Evolutionary conservation across 2,329 filamentous ascomycete genomes (phyloP).

Genomic region (Ceratocystis eucalypticola): DNA sequence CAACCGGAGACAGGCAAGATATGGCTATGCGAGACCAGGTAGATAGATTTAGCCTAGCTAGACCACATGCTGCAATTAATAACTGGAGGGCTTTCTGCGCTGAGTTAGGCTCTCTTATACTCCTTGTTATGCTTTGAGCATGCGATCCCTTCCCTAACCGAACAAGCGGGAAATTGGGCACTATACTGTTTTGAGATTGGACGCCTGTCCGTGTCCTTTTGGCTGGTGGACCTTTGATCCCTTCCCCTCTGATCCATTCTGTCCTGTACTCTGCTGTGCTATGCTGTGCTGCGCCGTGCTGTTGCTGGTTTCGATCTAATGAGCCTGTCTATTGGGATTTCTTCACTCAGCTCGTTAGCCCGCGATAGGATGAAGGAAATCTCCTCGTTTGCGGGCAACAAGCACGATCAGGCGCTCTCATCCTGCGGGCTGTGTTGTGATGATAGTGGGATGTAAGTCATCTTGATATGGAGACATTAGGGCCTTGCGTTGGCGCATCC

Average conservation of each 20-base stretch:
- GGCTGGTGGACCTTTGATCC: neutral
- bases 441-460: neutral
- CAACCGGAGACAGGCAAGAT: neutral
- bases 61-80: too few relatives aligned
- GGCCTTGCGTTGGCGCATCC: neutral
- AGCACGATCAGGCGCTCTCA: neutral
- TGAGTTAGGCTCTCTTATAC: neutral
- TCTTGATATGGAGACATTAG: neutral
- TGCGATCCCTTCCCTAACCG: constrained; percentile 1
- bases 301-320: neutral
- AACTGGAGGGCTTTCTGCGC: neutral
- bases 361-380: neutral
- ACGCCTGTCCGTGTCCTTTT: neutral
- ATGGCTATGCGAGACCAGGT: neutral
- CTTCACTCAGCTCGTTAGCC: neutral
- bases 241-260: neutral
- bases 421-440: neutral
- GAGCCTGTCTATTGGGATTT: neutral
- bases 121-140: neutral
- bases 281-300: neutral
- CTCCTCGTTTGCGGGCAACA: neutral
- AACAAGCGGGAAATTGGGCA: neutral
- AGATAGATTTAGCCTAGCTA: neutral
- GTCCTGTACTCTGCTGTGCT: neutral
- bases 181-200: neutral